These are phyloP conservation scores for Yarrowia hollandica DNA, from an alignment of 805 yeast genomes.

Conservation along the genomic window DNA sequence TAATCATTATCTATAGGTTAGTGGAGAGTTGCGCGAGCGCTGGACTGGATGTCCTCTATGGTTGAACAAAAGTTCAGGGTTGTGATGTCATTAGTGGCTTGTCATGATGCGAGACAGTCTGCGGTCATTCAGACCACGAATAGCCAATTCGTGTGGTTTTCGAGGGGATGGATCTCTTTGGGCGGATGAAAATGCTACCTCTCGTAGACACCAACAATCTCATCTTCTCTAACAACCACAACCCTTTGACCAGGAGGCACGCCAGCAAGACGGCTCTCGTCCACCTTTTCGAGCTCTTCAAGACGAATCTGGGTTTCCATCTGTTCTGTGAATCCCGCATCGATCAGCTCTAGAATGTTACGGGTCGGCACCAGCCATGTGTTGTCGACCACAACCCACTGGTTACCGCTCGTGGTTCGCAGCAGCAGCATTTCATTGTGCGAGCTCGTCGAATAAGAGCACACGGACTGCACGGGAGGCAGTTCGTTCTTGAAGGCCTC, in stretches of 20 bases:
- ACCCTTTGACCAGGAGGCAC: slow-evolving; percentile 14
- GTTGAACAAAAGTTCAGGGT: too few relatives aligned
- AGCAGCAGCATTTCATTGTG: slow-evolving; percentile 27
- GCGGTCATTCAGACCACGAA: too few relatives aligned
- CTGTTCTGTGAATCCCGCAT: slow-evolving; percentile 26
- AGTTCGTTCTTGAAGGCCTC: slow-evolving; percentile 42
- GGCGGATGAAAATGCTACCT: too few relatives aligned
- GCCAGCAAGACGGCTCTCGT: slow-evolving; percentile 13
- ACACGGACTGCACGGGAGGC: slow-evolving; percentile 22
- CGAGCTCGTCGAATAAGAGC: slow-evolving; percentile 5
- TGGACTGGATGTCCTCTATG: slow-evolving; percentile 9
- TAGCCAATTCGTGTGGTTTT: too few relatives aligned
- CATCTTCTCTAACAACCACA: slow-evolving; percentile 15
- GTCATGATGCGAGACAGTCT: too few relatives aligned
- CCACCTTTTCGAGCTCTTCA: slow-evolving; percentile 13
- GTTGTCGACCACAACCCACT: slow-evolving; percentile 25
- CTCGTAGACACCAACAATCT: slow-evolving; percentile 22
- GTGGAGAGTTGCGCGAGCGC: slow-evolving; percentile 15
- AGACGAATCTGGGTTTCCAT: slow-evolving; percentile 16
- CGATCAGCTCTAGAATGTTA: slow-evolving; percentile 17
- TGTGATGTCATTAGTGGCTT: too few relatives aligned
- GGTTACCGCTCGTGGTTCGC: slow-evolving; percentile 15
- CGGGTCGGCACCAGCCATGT: slow-evolving; percentile 25
- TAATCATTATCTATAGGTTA: slow-evolving; percentile 28
- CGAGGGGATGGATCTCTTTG: too few relatives aligned